Evolutionary conservation across 1,139 yeast genomes (phyloP), one percentile per base, ranked within the genome.

Genomic region (Magnusiomyces ingens): DNA sequence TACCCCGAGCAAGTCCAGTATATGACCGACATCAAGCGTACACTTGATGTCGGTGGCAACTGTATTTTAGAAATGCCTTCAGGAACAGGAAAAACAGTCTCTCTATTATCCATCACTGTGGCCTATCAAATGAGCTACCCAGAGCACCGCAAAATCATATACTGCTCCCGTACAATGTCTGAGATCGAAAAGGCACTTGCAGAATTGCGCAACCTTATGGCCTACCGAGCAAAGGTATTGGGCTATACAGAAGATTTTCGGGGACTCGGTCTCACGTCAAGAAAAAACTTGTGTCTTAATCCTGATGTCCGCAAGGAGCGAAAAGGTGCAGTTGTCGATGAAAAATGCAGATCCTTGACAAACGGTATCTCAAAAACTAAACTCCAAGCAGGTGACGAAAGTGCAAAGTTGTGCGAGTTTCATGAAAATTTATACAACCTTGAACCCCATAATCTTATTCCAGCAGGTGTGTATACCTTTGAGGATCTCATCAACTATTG

Each of bases 101-200:
- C 98, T 1, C 76, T 93, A 66, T 75, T 93, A 45, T 89, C 98
- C 0, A 71, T 93, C 45, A 89, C 98, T 0, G 89, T 93, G 50
- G 96, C 99, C 10, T 94, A 93, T 68, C 99, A 93, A 67, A 83
- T 88, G 87, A 87, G 82, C 69, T 90, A 90, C 67, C 96, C 97
- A 5, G 97, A 93, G 65, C 96, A 89, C 63, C 75, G 99, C 46
- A 93, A 93, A 73, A 82, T 93, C 61, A 88, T 93, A 5, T 93
- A 93, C 70, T 93, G 99, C 70, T 93, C 99, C 4, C 98, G 99
- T 78, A 93, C 99, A 40, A 93, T 93, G 99, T 88, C 97, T 10
- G 99, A 93, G 73, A 93, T 93, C 67, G 99, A 93, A 71, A 93
- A 93, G 71, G 98, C 99, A 0, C 73, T 93, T 67, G 89, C 91